These are phyloP conservation scores for Podospora australis DNA, from an alignment of 495 filamentous ascomycete species.

Conservation along the genomic window DNA sequence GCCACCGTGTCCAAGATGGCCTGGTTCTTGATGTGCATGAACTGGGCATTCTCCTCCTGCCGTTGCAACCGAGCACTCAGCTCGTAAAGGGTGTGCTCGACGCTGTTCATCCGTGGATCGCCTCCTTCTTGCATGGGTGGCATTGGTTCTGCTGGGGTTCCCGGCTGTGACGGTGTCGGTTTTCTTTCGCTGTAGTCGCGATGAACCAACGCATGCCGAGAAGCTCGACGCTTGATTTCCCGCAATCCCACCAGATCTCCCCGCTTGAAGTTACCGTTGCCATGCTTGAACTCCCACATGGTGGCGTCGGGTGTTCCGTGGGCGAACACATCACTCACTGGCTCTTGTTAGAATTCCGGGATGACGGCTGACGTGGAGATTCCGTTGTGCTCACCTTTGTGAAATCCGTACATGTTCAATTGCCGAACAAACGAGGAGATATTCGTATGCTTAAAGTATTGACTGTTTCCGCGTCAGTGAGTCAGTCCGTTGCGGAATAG, in stretches of 20 bases:
- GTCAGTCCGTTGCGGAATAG: not conserved
- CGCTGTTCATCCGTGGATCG: slow-evolving; percentile 64
- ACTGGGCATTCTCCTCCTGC: slow-evolving; percentile 75
- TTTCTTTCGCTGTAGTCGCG: slow-evolving; percentile 90
- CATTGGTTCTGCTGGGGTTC: slow-evolving; percentile 76
- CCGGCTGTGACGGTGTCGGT: slow-evolving; percentile 64
- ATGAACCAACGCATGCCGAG: slow-evolving; percentile 89
- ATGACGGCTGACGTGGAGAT: not conserved
- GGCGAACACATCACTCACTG: slow-evolving; percentile 98
- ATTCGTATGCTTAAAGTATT: slow-evolving; percentile 99
- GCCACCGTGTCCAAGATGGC: slow-evolving; percentile 73
- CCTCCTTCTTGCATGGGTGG: slow-evolving; percentile 57
- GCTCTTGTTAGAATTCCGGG: not conserved
- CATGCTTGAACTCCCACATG: slow-evolving; percentile 98
- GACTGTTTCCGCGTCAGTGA: slow-evolving; percentile 36
- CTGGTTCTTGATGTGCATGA: slow-evolving; percentile 74
- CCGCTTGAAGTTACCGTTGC: slow-evolving; percentile 93
- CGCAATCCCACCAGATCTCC: slow-evolving; percentile 86
- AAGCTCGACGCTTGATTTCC: slow-evolving; percentile 96
- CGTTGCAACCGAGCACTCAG: slow-evolving; percentile 67
- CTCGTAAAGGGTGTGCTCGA: slow-evolving; percentile 82
- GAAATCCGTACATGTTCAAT: slow-evolving; percentile 99
- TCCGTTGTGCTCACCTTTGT: slow-evolving; percentile 69
- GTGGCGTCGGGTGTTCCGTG: slow-evolving; percentile 92
- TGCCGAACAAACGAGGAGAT: slow-evolving; percentile 97